Evolutionary conservation across 345 rosid species (phyloP), one percentile per base, ranked within the genome.

Genomic region (Citrus trifoliata): DNA sequence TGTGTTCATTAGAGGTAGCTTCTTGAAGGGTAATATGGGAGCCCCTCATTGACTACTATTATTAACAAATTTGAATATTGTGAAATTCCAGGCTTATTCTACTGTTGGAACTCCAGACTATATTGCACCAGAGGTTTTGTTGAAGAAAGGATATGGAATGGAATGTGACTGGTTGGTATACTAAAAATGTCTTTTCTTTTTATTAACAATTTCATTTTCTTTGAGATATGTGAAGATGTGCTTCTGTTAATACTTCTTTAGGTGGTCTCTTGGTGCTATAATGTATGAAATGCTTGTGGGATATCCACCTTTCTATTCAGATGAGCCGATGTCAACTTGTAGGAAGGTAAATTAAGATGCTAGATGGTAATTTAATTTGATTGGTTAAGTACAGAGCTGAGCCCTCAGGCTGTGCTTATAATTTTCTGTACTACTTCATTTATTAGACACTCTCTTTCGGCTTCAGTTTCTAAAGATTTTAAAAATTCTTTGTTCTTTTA

Each of bases 251-350:
- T 77, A 46, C 63, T 78, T 81, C 60, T 80, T 35, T 84, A 95
- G 99, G 99, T 95, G 98, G 99, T 95, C 99, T 72, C 97, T 96
- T 37, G 99, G 99, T 79, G 98, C 99, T 64, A 96, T 96, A 75
- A 96, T 96, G 99, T 96, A 93, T 85, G 98, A 96, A 90, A 96
- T 96, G 99, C 99, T 96, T 74, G 99, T 96, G 70, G 99, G 99
- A 58, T 96, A 87, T 87, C 98, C 99, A 27, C 99, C 99, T 16
- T 96, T 96, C 87, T 96, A 96, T 89, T 96, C 99, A 7, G 99
- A 96, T 71, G 99, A 93, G 67, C 97, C 98, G 21, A 96, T 96
- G 98, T 88, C 98, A 80, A 96, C 99, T 18, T 96, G 99, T 89
- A 88, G 99, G 87, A 96, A 93, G 98, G 99, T 93, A 85, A 74